Evolutionary conservation across 148 eudicot species (phyloP).

Genomic region (Gaultheria prostrata): DNA sequence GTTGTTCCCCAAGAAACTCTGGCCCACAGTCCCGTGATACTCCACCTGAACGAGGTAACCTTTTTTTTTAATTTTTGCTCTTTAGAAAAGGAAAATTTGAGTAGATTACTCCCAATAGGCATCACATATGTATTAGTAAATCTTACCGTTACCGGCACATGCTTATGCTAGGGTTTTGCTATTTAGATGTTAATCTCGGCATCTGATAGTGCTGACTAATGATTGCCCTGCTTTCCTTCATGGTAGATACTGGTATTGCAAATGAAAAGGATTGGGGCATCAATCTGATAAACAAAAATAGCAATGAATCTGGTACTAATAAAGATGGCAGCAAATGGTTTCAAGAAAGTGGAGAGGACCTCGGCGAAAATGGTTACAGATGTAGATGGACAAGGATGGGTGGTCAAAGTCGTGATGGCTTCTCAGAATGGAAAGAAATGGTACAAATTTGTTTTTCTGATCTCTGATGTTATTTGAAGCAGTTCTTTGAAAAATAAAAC

Average conservation of each 20-base stretch:
- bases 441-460: slow-evolving; percentile 32
- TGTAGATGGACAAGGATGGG: slow-evolving; percentile 99
- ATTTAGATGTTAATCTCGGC: slow-evolving; percentile 6
- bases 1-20: slow-evolving; percentile 69
- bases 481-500: neutral
- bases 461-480: neutral
- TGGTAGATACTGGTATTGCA: slow-evolving; percentile 91
- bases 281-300: slow-evolving; percentile 55
- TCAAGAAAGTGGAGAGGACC: slow-evolving; percentile 78
- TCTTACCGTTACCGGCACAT: neutral
- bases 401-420: slow-evolving; percentile 75
- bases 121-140: neutral
- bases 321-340: slow-evolving; percentile 97
- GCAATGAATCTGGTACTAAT: slow-evolving; percentile 68
- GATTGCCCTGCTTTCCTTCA: slow-evolving; percentile 14
- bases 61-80: neutral
- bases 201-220: slow-evolving; percentile 10
- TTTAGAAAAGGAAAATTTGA: neutral
- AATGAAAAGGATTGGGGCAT: slow-evolving; percentile 98
- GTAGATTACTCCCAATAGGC: slow-evolving; percentile 1
- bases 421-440: slow-evolving; percentile 97
- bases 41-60: slow-evolving; percentile 89
- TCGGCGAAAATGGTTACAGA: slow-evolving; percentile 92
- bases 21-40: slow-evolving; percentile 96
- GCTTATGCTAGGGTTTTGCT: neutral